Base-by-base conservation (phyloP, 192 early-diverging fungal genomes). In the Jimgerdemannia flammicorona region DNA sequence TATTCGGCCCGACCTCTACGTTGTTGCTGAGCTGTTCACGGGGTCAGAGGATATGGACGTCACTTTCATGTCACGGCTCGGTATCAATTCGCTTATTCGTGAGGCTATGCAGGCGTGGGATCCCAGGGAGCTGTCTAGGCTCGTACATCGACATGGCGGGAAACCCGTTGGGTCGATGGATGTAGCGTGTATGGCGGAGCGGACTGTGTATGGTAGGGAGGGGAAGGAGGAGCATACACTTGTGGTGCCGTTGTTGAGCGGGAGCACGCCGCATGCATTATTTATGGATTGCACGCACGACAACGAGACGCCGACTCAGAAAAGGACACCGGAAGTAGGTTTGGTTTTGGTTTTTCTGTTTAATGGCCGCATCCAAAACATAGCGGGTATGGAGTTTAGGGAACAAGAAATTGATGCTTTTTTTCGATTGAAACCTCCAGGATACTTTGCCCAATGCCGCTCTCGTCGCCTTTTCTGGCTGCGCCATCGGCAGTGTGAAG, bases 221-320 rank as follows among this genome's bases (percentile, higher is more conserved):
- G 69, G 72, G 3, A 66, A 76, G 29, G 20, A 66, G n/a, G 73
- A 81, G 3, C 43, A 77, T 17, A 75, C 75, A 3, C 29, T 74
- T 3, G 66, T 70, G 20, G 80, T 97, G 3, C 89, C 94, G 10
- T 86, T 95, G 18, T 79, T 97, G 14, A 85, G 86, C 42, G 96
- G 93, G 11, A 94, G 94, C 7, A 82, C 82, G 19, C 95, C 97
- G 3, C 97, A 99, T 75, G 95, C 96, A 4, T 86, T 99, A 9
- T 97, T 99, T 79, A 98, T 99, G 91, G 98, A 99, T 81, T 98
- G 97, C 86, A 99, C 98, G 11, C 98, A 99, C 73, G 98, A 99
- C 82, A 99, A 99, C 79, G 95, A 98, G 82, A 94, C 94, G 3
- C 98, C 98, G 3, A 87, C 92, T 39, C 95, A 99, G 79, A 96